A percentile compares a stretch with the other conserved stretches of the same genome.
Evolutionary conservation across 1,284 basidiomycete species (phyloP).

Genomic region (Trametes hirsuta): DNA sequence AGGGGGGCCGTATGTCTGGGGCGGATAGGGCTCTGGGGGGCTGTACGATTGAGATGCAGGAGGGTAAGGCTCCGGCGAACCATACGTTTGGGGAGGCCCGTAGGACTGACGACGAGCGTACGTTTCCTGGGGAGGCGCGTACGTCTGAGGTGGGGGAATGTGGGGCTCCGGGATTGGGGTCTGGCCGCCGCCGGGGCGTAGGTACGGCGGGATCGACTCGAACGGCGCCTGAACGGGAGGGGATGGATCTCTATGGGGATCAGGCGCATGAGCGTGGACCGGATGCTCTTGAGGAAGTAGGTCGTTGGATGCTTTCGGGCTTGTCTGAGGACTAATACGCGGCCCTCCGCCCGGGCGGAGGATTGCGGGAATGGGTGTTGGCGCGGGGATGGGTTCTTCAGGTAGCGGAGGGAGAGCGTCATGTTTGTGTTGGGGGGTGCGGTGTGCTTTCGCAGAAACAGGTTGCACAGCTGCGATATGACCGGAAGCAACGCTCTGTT

Average conservation of each 20-base stretch:
- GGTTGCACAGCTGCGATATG: neutral
- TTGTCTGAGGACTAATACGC: slow-evolving; percentile 21
- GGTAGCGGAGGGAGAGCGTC: slow-evolving; percentile 45
- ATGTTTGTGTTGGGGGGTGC: slow-evolving; percentile 4
- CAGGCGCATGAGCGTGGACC: slow-evolving; percentile 12
- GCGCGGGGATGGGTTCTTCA: slow-evolving; percentile 23
- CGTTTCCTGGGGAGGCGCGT: neutral
- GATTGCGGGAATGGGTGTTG: slow-evolving; percentile 40
- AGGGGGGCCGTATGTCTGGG: neutral
- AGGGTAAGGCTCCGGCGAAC: neutral
- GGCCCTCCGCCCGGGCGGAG: slow-evolving; percentile 40
- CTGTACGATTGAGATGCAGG: neutral
- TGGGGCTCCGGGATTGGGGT: slow-evolving; percentile 9
- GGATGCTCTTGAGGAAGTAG: slow-evolving; percentile 19
- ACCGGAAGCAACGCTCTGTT: neutral
- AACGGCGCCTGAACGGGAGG: slow-evolving; percentile 10
- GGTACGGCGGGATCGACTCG: slow-evolving; percentile 14
- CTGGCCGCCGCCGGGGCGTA: slow-evolving; percentile 8
- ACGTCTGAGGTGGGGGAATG: neutral
- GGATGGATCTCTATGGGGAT: slow-evolving; percentile 17
- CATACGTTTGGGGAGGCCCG: neutral
- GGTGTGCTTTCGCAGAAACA: slow-evolving; percentile 10
- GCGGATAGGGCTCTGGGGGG: neutral
- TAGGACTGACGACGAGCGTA: neutral
- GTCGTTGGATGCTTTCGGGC: slow-evolving; percentile 26